Percentiles rank a stretch among this genome's conserved stretches.
Conservation (phyloP, 2,329 filamentous ascomycete genomes). For the Colletotrichum ledebouriae region DNA sequence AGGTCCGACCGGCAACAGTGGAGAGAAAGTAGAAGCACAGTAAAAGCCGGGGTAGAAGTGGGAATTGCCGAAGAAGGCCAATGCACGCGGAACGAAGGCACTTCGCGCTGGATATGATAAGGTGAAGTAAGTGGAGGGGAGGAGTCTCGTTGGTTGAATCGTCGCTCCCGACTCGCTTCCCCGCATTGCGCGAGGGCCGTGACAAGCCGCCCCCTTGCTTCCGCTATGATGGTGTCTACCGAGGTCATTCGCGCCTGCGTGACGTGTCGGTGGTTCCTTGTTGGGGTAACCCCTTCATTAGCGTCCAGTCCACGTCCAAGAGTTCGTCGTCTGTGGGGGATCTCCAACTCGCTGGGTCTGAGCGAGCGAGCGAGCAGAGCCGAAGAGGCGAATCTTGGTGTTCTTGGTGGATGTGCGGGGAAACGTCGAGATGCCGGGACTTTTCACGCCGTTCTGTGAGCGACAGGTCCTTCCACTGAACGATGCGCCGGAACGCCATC, state of each 20-base stretch:
- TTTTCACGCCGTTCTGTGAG: no score
- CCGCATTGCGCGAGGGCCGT: no score
- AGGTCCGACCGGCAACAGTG: neutral
- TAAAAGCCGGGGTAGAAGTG: neutral
- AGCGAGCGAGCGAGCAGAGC: neutral
- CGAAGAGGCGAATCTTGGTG: neutral
- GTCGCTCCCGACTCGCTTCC: slow-evolving; percentile 20
- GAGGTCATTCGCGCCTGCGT: slow-evolving; percentile 24
- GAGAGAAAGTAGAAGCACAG: neutral
- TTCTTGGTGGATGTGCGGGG: slow-evolving; percentile 15
- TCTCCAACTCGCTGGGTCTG: neutral
- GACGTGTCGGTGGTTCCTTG: slow-evolving; percentile 17
- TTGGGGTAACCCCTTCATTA: slow-evolving; percentile 38
- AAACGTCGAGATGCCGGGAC: neutral
- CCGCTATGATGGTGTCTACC: slow-evolving; percentile 7
- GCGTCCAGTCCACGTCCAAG: neutral
- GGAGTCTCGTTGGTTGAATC: neutral
- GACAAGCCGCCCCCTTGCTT: slow-evolving; percentile 32
- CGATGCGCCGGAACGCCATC: no score
- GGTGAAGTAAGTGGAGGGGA: neutral
- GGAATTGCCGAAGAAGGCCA: neutral
- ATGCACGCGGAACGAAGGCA: slow-evolving; percentile 19
- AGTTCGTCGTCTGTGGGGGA: slow-evolving; percentile 16
- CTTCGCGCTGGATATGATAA: neutral
- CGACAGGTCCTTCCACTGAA: no score